Base-by-base conservation (phyloP, 176 grass and related monocot genomes). In the Pontederia crassipes region DNA sequence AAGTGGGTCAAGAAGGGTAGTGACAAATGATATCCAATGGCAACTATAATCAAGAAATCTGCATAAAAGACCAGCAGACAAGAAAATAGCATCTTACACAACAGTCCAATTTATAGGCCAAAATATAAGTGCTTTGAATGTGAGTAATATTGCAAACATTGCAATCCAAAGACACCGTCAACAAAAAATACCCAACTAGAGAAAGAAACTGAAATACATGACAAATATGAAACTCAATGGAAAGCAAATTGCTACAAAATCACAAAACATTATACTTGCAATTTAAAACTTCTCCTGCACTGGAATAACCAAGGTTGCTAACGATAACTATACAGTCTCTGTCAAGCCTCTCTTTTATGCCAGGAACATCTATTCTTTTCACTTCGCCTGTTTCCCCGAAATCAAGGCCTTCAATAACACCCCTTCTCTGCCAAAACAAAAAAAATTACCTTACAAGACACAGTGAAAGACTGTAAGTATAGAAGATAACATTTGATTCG, bases 361-460 rank as follows among this genome's bases (percentile, higher is more conserved):
- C 78, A 17, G 83, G 77, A 76, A 82, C 87, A 69, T 96, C 78
- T 75, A 96, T 83, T 74, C 83, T 87, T 67, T 96, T 96, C 60
- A 96, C 92, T 90, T 96, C 92, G 58, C 92, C 89, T 24, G 85
- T 88, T 61, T 75, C 79, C 67, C 85, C 85, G 74, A 80, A 88
- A 60, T 88, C 85, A 67, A 80, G 62, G n/a, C 77, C 80, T 70
- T 66, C 65, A 74, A 80, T 77, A 71, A 83, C 80, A 28, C 85
- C 85, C 75, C 85, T 71, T 57, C 80, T 83, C 85, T 88, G 80
- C n/a, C 69, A 66, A 69, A 63, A 77, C 29, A 24, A 73, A 53
- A 72, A 69, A 69, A 4, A 1, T 65, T 50, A 65, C 4, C 29
- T 10, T 50, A 13, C 11, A 54, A 54, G 14, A 54, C 51, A 15